Evolutionary conservation across 148 eudicot genomes (phyloP), one percentile per base, ranked within the genome.

Genomic region (Chenopodium berlandieri): DNA sequence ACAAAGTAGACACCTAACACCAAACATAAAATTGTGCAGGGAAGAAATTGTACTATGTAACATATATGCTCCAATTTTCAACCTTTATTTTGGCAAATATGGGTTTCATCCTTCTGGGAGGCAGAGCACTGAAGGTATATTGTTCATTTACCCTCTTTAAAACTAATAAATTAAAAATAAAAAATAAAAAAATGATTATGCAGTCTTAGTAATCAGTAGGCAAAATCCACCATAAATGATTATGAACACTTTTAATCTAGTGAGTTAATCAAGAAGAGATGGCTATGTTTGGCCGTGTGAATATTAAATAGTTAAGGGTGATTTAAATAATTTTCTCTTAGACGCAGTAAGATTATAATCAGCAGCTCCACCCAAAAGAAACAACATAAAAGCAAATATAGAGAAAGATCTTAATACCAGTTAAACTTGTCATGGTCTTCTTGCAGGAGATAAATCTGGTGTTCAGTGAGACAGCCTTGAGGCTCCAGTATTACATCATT

Each of bases 71-170:
- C 69, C 94, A 91, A 47, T 87, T 84, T 44, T 78, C 78, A 16
- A 87, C 84, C 80, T 83, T 90, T 19, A 50, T 89, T 40, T 85
- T 89, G 54, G 81, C 80, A 25, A 91, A 91, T 71, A 91, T 89
- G 92, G 94, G 91, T 54, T 90, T 88, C 82, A 90, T 91, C 78
- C 91, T 91, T 77, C 92, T 90, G 50, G 92, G 94, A 78, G 94
- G 91, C 64, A 90, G 71, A 86, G 90, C 89, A 66, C 79, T 91
- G 8, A 88, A 91, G 94, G 94, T 91, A 86, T 9, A 46, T 65
- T 12, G 34, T 34, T 14, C 40, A 69, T 31, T 69, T 31, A 13
- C n/a, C 27, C 25, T 22, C 25, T 27, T 62, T 8, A 6, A 22
- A 5, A 20, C 9, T 22, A 62, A 7, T 6, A 20, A 16, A 58